Conservation (phyloP, 2,329 filamentous ascomycete genomes). For the Grosmannia huntii region DNA sequence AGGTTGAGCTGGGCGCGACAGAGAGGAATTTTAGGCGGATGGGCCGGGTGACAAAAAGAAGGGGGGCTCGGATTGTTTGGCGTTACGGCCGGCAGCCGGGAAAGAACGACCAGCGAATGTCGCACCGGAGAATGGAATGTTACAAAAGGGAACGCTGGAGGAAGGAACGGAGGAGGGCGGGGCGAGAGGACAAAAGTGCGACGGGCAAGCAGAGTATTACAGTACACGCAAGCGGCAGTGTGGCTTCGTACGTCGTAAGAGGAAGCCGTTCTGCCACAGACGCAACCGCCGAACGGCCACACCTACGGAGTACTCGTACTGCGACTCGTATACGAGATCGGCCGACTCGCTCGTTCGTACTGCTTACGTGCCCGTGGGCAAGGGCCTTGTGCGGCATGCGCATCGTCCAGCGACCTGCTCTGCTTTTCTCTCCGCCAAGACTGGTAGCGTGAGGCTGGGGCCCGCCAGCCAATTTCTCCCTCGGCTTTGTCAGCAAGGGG, state of each 20-base stretch:
- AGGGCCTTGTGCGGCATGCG: neutral
- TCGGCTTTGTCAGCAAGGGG: neutral
- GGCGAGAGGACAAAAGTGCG: neutral
- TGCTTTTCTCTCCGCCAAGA: conserved; percentile 3
- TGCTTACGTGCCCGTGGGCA: neutral
- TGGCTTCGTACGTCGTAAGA: neutral
- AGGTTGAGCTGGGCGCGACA: neutral
- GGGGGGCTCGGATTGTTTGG: neutral
- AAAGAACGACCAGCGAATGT: neutral
- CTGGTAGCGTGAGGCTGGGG: conserved; percentile 8
- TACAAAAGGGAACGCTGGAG: neutral
- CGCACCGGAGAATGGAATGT: neutral
- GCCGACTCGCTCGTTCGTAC: neutral
- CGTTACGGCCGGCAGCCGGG: neutral
- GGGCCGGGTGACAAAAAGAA: neutral
- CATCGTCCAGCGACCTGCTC: neutral
- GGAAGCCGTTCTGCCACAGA: neutral
- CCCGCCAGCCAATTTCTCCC: neutral
- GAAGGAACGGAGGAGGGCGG: neutral
- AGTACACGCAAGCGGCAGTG: neutral
- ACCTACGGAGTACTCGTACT: neutral
- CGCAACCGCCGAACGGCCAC: neutral
- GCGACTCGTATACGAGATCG: neutral
- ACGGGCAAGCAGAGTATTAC: neutral
- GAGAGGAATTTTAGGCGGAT: neutral